Evolutionary conservation across 768 basidiomycete species (phyloP).

Genomic region (Calocybe cyanea): DNA sequence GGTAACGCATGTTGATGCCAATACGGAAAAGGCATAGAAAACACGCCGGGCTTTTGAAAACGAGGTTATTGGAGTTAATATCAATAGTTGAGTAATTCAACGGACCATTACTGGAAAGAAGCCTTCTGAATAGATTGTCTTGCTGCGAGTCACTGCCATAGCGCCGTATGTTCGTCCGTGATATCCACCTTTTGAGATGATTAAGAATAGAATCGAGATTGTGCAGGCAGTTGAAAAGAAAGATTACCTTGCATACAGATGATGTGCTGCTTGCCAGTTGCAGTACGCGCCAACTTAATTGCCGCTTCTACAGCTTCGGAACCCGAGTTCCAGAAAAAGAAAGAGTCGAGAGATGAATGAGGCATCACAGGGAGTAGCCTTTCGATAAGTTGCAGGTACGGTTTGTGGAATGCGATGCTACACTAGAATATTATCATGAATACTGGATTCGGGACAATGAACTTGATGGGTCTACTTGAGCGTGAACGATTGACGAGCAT

Average conservation of each 20-base stretch:
- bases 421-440: conserved; percentile 44
- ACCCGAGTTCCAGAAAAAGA: conserved; percentile 98
- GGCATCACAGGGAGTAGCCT: conserved; percentile 87
- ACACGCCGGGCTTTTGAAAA: conserved; percentile 71
- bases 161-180: conserved; percentile 94
- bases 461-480: conserved; percentile 49
- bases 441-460: neutral
- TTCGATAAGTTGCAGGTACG: conserved; percentile 85
- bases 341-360: conserved; percentile 83
- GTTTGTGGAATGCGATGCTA: conserved; percentile 83
- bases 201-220: neutral
- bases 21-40: conserved; percentile 81
- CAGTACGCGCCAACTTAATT: conserved; percentile 77
- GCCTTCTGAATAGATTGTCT: conserved; percentile 85
- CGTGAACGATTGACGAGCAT: conserved; percentile 75
- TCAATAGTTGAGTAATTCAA: neutral
- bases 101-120: conserved; percentile 77
- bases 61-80: neutral
- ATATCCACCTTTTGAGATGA: conserved; percentile 65
- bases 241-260: conserved; percentile 81
- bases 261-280: conserved; percentile 83
- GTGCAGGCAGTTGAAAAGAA: neutral
- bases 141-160: conserved; percentile 91
- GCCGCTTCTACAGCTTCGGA: conserved; percentile 90
- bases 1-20: conserved; percentile 81